These are phyloP conservation scores for Linaria vulgaris DNA, from an alignment of 257 asterid species.

Conservation along the genomic window DNA sequence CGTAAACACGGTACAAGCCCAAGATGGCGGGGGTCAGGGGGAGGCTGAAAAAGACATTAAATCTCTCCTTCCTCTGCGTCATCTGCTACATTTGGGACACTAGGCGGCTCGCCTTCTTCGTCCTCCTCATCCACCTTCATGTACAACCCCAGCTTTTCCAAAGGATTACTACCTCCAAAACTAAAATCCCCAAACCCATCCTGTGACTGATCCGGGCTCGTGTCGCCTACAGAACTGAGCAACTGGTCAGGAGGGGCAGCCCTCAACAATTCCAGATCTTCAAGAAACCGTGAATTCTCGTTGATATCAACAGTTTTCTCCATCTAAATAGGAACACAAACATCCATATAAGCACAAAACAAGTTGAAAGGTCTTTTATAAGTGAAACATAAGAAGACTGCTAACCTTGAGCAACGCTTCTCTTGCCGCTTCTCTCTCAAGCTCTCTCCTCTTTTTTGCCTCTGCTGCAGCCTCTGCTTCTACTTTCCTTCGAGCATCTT, in stretches of 20 bases:
- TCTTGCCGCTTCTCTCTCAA: conserved; percentile 84
- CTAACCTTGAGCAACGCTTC: conserved; percentile 75
- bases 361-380: not conserved
- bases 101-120: conserved; percentile 62
- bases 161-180: conserved; percentile 69
- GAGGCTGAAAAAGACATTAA: conserved; percentile 30
- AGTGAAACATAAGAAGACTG: not conserved
- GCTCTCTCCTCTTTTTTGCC: conserved; percentile 61
- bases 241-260: conserved; percentile 49
- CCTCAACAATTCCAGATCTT: conserved; percentile 77
- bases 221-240: conserved; percentile 60
- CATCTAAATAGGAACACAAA: conserved; percentile 41
- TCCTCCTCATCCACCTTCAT: conserved; percentile 84
- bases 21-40: too few relatives aligned
- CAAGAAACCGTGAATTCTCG: conserved; percentile 61
- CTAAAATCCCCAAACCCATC: conserved; percentile 72
- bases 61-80: conserved; percentile 87
- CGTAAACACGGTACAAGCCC: too few relatives aligned
- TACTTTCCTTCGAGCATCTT: conserved; percentile 73
- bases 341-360: not conserved
- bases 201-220: conserved; percentile 63
- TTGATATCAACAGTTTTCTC: conserved; percentile 87
- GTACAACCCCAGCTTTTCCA: conserved; percentile 88
- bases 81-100: conserved; percentile 14
- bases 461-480: conserved; percentile 86